Evolutionary conservation across 192 early-diverging fungal genomes (phyloP), one percentile per base, ranked within the genome.

Genomic region (Coemansia sp.): DNA sequence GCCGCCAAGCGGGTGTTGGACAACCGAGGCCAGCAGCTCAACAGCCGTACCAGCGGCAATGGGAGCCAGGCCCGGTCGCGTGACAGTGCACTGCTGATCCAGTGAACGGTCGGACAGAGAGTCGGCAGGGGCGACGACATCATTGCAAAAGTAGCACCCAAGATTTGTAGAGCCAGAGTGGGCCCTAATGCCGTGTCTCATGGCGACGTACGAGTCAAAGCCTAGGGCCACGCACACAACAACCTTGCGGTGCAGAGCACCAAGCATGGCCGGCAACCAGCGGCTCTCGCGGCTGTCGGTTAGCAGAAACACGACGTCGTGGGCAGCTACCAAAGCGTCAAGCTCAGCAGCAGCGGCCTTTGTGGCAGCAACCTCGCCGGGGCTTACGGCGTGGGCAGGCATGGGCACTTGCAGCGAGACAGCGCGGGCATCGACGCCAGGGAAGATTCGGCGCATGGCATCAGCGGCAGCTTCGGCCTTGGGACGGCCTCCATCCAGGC

Each of bases 71-170:
- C 97, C 97, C 4, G 97, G 97, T 18, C 97, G 85, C 2, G 97
- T 96, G 5, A 99, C 97, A 0, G 97, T 99, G 73, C 97, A 99
- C 85, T 96, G 94, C 71, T 99, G 97, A 72, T 99, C 97, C 48
- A 99, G 81, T 0, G 95, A 95, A 36, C 97, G 86, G 76, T 96
- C 94, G 10, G 86, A 89, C 5, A 97, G 83, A 16, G 97, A 97
- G 79, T 99, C 95, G 0, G 88, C 85, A 2, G 97, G 95, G n/a
- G 93, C 95, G 16, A 99, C 95, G 60, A 99, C 88, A 66, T 99
- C 97, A 74, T 95, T 96, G 84, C 97, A 99, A 64, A 93, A 99
- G 69, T 99, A 99, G 66, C 97, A 99, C 9, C 97, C 97, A 14
- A 99, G 84, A 0, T 77, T 65, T 18, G 24, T n/a, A 34, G 65